Base-by-base conservation (phyloP, 805 yeast species). In the Myxozyma geophila region DNA sequence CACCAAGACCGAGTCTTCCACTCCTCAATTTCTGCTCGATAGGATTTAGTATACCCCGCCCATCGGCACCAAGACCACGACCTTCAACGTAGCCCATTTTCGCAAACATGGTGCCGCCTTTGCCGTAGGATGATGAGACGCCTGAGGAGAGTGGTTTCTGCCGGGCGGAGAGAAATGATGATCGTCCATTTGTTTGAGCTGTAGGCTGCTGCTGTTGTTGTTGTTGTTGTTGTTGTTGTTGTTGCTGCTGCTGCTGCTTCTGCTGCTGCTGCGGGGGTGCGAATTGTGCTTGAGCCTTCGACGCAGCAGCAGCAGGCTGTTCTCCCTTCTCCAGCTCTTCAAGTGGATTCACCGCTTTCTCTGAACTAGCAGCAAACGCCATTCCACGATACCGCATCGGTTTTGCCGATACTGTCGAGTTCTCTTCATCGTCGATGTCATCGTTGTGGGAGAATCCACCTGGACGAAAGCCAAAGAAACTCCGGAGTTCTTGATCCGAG, bases 71-170 rank as follows among this genome's bases (percentile, higher is more conserved):
- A n/a, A 93, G 80, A 0, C 98, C 98, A 70, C 83, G 79, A 0
- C 99, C 98, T 47, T 83, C 83, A 7, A 82, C 81, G 75, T 90
- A 92, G 0, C 99, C 99, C 98, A 93, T 92, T 66, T 85, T 83
- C 64, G 85, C 80, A 77, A 93, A 74, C 56, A 93, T 77, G 55
- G 81, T 76, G 2, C 96, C 96, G 43, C 98, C 98, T 44, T 91
- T 84, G 7, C 98, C 98, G 72, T 66, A 66, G 28, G 66, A 48
- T 12, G 41, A 50, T 15, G n/a, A 4, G 33, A 46, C 44, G 19
- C 43, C 46, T 23, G 52, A 28, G 1, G 52, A 3, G 17, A 1
- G 52, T 23, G 52, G 47, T 46, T 46, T 58, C 44, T 51, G 57
- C 19, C 60, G 53, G 15, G 64, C 48, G 7, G 57, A 52, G 9